Percentiles rank a stretch among this genome's conserved stretches.
phyloP scores from a whole-genome alignment of 257 asterid genomes.

The Gynochthodes officinalis region DNA sequence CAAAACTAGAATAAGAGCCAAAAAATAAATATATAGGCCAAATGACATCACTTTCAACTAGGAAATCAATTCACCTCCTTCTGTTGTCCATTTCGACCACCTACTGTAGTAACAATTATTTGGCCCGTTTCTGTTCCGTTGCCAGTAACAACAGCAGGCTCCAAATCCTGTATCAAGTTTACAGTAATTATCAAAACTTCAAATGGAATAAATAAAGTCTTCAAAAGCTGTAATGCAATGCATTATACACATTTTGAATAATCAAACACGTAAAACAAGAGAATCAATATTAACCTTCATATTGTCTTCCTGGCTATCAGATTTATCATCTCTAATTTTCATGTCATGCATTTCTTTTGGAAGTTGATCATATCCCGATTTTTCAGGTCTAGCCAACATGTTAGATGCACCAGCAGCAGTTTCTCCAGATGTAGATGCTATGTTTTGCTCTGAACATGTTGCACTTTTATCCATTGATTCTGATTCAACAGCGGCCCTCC shows the following conservation, averaged over 20 bases:
- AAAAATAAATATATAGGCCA: background rate
- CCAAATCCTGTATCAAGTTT: slow-evolving; percentile 50
- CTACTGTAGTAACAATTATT: slow-evolving; percentile 72
- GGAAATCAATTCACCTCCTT: slow-evolving; percentile 52
- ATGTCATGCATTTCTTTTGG: slow-evolving; percentile 33
- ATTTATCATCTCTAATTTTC: slow-evolving; percentile 37
- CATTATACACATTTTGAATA: background rate
- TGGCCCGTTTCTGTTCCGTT: slow-evolving; percentile 88
- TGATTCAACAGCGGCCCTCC: slow-evolving; percentile 30
- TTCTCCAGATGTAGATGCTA: slow-evolving; percentile 33
- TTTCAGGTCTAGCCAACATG: slow-evolving; percentile 29
- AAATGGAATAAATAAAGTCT: background rate
- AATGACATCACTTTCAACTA: background rate
- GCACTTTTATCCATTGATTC: slow-evolving; percentile 32
- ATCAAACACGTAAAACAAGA: background rate
- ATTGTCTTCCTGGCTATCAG: slow-evolving; percentile 38
- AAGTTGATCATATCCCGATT: slow-evolving; percentile 37
- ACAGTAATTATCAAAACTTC: background rate
- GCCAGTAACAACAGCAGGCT: slow-evolving; percentile 73
- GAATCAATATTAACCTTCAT: slow-evolving; percentile 44
- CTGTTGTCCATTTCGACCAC: slow-evolving; percentile 70
- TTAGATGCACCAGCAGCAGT: slow-evolving; percentile 39
- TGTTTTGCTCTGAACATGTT: slow-evolving; percentile 29
- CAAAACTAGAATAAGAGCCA: background rate
- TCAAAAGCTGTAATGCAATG: background rate